These are phyloP conservation scores for Biscogniauxia mediterranea DNA, from an alignment of 2,329 filamentous ascomycete species.

Conservation along the genomic window DNA sequence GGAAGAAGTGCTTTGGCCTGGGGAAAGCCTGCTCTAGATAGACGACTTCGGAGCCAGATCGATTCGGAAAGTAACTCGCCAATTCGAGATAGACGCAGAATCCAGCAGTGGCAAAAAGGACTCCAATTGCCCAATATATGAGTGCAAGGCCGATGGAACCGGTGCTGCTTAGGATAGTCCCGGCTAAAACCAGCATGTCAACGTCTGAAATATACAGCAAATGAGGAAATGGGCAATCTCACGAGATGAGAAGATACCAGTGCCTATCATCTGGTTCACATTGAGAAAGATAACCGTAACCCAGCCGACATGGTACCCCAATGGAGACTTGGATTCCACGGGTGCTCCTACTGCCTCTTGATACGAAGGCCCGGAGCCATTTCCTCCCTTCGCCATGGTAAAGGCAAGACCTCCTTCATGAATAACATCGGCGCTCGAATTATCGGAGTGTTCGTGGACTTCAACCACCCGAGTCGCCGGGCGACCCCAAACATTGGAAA, in stretches of 20 bases:
- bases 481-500: conserved; percentile 21
- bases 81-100: conserved; percentile 54
- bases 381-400: conserved; percentile 32
- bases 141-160: conserved; percentile 53
- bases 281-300: conserved; percentile 59
- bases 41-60: conserved; percentile 55
- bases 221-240: conserved; percentile 1
- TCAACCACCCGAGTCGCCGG: conserved; percentile 9
- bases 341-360: conserved; percentile 62
- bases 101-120: conserved; percentile 45
- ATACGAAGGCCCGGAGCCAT: conserved; percentile 47
- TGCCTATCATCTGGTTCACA: conserved; percentile 61
- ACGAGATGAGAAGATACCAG: conserved; percentile 52
- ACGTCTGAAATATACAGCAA: neutral
- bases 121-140: conserved; percentile 55
- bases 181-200: conserved; percentile 34
- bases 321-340: conserved; percentile 55
- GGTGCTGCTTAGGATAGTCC: conserved; percentile 46
- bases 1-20: conserved; percentile 55
- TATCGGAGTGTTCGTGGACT: conserved; percentile 7
- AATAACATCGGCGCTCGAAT: conserved; percentile 24
- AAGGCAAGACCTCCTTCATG: conserved; percentile 29
- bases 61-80: conserved; percentile 54
- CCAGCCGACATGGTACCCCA: conserved; percentile 58
- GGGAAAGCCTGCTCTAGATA: conserved; percentile 60